Conservation (phyloP, 1,139 yeast species). For the Geotrichum fermentans region DNA sequence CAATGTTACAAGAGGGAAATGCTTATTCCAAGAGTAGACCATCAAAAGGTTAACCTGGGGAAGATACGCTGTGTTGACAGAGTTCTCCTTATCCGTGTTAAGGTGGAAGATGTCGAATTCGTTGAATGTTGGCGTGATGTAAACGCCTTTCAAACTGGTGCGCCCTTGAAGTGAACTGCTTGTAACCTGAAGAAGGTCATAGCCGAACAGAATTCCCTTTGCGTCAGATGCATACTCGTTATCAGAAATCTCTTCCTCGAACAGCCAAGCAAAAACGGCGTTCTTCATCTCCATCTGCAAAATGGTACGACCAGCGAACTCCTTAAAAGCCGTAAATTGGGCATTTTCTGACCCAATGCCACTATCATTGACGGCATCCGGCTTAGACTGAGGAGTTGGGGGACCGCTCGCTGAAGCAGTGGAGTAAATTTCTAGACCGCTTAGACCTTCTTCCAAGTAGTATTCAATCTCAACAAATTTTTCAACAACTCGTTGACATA, state of each 20-base stretch:
- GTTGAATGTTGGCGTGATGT: slow-evolving; percentile 31
- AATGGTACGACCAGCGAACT: slow-evolving; percentile 33
- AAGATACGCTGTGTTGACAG: slow-evolving; percentile 33
- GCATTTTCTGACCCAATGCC: neutral
- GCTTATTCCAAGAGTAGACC: slow-evolving; percentile 16
- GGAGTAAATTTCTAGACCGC: slow-evolving; percentile 15
- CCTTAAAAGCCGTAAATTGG: slow-evolving; percentile 8
- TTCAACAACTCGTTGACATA: slow-evolving; percentile 28
- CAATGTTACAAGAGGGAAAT: slow-evolving; percentile 24
- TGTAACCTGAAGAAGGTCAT: slow-evolving; percentile 42
- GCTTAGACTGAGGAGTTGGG: neutral
- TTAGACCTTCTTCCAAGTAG: slow-evolving; percentile 22
- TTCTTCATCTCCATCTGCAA: slow-evolving; percentile 60
- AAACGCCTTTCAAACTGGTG: slow-evolving; percentile 40
- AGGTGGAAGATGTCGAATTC: slow-evolving; percentile 22
- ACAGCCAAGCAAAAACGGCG: slow-evolving; percentile 74
- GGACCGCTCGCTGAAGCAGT: no score
- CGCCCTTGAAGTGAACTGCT: slow-evolving; percentile 25
- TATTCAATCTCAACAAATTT: slow-evolving; percentile 21
- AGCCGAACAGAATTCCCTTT: slow-evolving; percentile 74
- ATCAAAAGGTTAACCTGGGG: slow-evolving; percentile 31
- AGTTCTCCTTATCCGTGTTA: slow-evolving; percentile 22
- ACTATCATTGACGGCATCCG: neutral
- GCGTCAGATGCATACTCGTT: slow-evolving; percentile 32
- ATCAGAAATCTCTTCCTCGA: slow-evolving; percentile 39